phyloP scores from a whole-genome alignment of 2,329 filamentous ascomycete species.

The Cercospora janseana region DNA sequence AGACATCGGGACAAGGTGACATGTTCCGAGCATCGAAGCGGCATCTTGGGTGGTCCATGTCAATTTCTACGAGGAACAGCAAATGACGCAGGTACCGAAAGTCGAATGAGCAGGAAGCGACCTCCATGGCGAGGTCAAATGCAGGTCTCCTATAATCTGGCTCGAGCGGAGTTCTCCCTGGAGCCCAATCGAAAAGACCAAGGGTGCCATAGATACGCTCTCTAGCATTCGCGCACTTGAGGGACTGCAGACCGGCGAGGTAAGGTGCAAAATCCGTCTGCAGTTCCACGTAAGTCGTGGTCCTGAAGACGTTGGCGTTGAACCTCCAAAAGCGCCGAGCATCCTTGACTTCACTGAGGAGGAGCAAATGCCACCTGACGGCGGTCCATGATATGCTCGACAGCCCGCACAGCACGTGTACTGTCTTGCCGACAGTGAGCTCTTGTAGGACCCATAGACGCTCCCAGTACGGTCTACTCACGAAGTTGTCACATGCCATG shows the following conservation, averaged over 20 bases:
- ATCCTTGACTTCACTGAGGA: neutral
- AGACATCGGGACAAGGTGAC: too few relatives aligned
- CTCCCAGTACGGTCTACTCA: neutral
- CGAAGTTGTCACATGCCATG: neutral
- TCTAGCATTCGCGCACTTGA: neutral
- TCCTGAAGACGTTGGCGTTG: neutral
- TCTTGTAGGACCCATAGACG: neutral
- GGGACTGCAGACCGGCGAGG: neutral
- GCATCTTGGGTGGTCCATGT: too few relatives aligned
- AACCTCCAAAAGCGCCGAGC: neutral
- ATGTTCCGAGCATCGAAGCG: too few relatives aligned
- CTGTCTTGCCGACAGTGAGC: neutral
- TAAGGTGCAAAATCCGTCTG: too few relatives aligned
- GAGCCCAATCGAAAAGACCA: rapidly evolving
- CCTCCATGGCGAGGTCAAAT: too few relatives aligned
- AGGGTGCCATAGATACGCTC: neutral
- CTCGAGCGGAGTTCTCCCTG: neutral
- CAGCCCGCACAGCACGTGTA: neutral
- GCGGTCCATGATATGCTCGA: neutral
- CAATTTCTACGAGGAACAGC: too few relatives aligned
- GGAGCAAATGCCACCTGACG: neutral
- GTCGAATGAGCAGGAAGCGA: too few relatives aligned
- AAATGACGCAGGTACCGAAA: too few relatives aligned
- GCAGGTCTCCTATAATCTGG: neutral
- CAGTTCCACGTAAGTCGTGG: neutral